Evolutionary conservation across 2,329 filamentous ascomycete species (phyloP).

Genomic region (Mycosphaerella sp.): DNA sequence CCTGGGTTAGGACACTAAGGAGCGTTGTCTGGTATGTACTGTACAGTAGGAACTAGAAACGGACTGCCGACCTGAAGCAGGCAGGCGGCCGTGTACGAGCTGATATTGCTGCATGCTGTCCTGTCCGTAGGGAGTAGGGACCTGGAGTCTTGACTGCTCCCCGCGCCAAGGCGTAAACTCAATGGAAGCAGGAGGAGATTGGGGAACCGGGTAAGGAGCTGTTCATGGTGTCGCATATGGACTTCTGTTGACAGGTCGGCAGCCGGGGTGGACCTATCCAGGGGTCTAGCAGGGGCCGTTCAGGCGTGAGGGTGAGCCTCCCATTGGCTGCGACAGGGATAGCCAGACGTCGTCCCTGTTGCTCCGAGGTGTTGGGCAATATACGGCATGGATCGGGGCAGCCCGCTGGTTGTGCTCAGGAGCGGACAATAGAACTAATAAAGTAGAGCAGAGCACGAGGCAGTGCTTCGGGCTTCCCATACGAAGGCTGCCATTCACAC

Average conservation of each 20-base stretch:
- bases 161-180: conserved; percentile 1
- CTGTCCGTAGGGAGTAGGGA: too few relatives aligned
- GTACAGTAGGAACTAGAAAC: too few relatives aligned
- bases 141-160: neutral
- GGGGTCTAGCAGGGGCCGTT: neutral
- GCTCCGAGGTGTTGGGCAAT: neutral
- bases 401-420: neutral
- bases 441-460: too few relatives aligned
- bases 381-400: neutral
- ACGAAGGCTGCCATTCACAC: too few relatives aligned
- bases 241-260: neutral
- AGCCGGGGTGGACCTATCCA: neutral
- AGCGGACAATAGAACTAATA: too few relatives aligned
- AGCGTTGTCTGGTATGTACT: neutral
- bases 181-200: conserved; percentile 7
- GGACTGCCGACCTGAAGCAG: neutral
- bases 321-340: conserved; percentile 3
- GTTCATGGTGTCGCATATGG: neutral
- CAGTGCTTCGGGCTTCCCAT: too few relatives aligned
- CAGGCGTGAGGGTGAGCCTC: neutral
- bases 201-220: neutral
- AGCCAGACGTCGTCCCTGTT: neutral
- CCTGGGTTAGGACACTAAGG: neutral
- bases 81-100: neutral
- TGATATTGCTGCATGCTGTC: conserved; percentile 2